A percentile compares a stretch with the other conserved stretches of the same genome.
These are phyloP conservation scores for Pogostemon cablin DNA, from an alignment of 257 asterid species.

Conservation along the genomic window DNA sequence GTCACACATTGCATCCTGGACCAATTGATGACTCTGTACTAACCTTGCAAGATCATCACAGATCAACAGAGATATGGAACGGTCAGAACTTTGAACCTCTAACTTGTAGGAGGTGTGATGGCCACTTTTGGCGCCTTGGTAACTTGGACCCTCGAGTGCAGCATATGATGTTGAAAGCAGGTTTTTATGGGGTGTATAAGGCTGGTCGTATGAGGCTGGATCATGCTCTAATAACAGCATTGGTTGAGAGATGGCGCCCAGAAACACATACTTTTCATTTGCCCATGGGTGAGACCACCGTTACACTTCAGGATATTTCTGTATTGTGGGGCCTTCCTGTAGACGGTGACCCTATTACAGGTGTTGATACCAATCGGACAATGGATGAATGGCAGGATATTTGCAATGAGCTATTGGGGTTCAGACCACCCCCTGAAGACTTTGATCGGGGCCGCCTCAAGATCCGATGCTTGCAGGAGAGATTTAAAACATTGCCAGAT, in stretches of 20 bases:
- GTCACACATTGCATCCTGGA: conserved; percentile 72
- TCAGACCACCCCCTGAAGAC: conserved; percentile 64
- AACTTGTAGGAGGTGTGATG: conserved; percentile 76
- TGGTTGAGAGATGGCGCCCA: conserved; percentile 86
- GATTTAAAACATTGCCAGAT: conserved; percentile 57
- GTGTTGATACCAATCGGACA: conserved; percentile 70
- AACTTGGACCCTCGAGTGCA: conserved; percentile 67
- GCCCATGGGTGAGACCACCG: conserved; percentile 78
- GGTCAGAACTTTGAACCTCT: conserved; percentile 80
- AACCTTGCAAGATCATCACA: conserved; percentile 72
- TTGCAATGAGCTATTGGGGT: conserved; percentile 71
- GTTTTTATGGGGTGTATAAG: conserved; percentile 78
- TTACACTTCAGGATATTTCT: conserved; percentile 70
- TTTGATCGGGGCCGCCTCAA: conserved; percentile 79
- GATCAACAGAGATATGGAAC: conserved; percentile 74
- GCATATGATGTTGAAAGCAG: conserved; percentile 64
- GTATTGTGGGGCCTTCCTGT: conserved; percentile 80
- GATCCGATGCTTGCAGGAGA: conserved; percentile 67
- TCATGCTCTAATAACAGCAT: conserved; percentile 76
- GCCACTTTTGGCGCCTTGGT: conserved; percentile 88
- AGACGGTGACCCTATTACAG: conserved; percentile 74
- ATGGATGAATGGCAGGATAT: conserved; percentile 80
- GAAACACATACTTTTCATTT: conserved; percentile 86
- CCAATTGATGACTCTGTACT: conserved; percentile 71
- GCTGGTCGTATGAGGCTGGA: conserved; percentile 81